phyloP scores from a whole-genome alignment of 2,329 filamentous ascomycete species.

The Monosporascus sp. region DNA sequence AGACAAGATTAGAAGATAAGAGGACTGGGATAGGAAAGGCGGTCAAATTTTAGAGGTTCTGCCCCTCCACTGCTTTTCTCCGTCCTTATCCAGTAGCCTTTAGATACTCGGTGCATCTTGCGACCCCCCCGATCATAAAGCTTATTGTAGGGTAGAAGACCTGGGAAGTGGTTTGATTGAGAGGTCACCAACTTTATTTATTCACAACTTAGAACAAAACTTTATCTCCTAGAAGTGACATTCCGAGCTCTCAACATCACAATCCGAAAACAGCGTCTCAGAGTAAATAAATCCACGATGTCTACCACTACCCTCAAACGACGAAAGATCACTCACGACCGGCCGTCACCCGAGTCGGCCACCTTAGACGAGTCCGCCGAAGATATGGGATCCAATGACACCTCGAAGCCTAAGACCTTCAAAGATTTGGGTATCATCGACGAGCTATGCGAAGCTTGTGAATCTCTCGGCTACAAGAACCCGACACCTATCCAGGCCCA shows the following conservation, averaged over 20 bases:
- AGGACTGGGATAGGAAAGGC: background rate
- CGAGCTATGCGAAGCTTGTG: slow-evolving; percentile 83
- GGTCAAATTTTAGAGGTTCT: background rate
- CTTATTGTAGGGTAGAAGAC: too few species aligned
- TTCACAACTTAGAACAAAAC: too few species aligned
- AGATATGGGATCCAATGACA: slow-evolving; percentile 6
- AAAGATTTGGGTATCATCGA: slow-evolving; percentile 76
- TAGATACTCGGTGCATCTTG: too few species aligned
- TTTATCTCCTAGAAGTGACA: too few species aligned
- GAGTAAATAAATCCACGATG: slow-evolving; percentile 24
- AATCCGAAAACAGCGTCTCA: background rate
- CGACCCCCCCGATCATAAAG: too few species aligned
- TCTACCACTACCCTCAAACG: slow-evolving; percentile 31
- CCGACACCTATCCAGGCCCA: slow-evolving; percentile 87
- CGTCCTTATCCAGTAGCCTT: too few species aligned
- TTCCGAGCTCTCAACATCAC: too few species aligned
- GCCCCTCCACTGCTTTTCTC: background rate
- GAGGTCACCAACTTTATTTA: too few species aligned
- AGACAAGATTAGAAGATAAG: background rate
- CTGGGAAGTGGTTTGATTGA: too few species aligned
- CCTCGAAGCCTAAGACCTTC: slow-evolving; percentile 50
- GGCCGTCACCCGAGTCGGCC: slow-evolving; percentile 12
- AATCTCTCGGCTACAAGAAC: slow-evolving; percentile 70
- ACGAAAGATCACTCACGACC: slow-evolving; percentile 31
- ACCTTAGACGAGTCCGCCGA: slow-evolving; percentile 17